Conservation (phyloP, 805 yeast species). For the Tanozyma kutaoensis region DNA sequence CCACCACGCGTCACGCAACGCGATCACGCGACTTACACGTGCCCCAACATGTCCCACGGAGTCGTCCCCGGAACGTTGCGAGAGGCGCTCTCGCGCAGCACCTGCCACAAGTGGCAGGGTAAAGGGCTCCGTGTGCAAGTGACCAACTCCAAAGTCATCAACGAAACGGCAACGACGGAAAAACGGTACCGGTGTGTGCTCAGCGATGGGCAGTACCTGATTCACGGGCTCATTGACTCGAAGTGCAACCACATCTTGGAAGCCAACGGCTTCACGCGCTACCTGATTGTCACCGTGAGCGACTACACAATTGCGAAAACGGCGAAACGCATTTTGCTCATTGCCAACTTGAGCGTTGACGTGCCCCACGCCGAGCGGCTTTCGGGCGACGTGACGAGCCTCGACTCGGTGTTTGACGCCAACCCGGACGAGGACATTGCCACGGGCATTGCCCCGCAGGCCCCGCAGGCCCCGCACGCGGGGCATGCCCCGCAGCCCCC, state of each 20-base stretch:
- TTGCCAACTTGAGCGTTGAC: conserved; percentile 32
- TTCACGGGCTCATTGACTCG: conserved; percentile 26
- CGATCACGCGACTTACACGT: background rate
- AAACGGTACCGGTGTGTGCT: conserved; percentile 21
- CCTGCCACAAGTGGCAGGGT: conserved; percentile 9
- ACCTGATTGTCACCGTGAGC: conserved; percentile 25
- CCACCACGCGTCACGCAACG: background rate
- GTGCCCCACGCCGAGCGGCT: conserved; percentile 22
- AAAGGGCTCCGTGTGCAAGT: conserved; percentile 21
- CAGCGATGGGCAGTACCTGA: conserved; percentile 23
- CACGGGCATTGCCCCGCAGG: conserved; percentile 7
- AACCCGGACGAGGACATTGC: conserved; percentile 43
- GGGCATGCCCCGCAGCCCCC: conserved; percentile 1
- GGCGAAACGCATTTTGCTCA: conserved; percentile 27
- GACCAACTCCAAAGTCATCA: conserved; percentile 18
- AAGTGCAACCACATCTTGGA: conserved; percentile 28
- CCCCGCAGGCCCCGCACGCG: conserved; percentile 3
- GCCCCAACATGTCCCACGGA: conserved; percentile 3
- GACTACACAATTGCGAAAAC: conserved; percentile 32
- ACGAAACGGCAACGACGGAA: conserved; percentile 8
- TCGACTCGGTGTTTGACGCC: conserved; percentile 45
- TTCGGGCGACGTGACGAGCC: conserved; percentile 20
- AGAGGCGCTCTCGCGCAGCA: conserved; percentile 10
- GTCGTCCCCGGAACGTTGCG: conserved; percentile 12
- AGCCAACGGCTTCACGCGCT: conserved; percentile 30